Conservation (phyloP, 2,329 filamentous ascomycete species). For the Sarocladium kiliense region DNA sequence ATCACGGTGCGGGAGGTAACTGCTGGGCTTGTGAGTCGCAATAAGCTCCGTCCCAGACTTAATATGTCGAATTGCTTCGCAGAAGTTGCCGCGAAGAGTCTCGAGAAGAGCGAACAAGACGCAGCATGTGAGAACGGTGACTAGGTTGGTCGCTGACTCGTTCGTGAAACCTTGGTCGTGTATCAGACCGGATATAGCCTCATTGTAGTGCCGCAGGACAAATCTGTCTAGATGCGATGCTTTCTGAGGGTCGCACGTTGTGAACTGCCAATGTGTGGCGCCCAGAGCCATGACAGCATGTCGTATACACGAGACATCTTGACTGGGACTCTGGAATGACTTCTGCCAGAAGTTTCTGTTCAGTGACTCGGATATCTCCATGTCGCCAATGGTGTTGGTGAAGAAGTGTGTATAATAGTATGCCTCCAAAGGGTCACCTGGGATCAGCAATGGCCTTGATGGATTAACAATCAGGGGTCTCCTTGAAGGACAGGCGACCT, state of each 20-base stretch:
- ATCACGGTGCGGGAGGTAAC: not conserved
- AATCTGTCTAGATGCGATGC: not conserved
- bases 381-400: not conserved
- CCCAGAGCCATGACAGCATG: constrained; percentile 8
- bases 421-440: constrained; percentile 4
- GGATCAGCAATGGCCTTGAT: too few species aligned
- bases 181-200: constrained; percentile 7
- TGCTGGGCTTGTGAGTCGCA: not conserved
- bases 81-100: constrained; percentile 4
- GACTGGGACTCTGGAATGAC: not conserved
- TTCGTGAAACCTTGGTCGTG: too few species aligned
- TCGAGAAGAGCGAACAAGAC: constrained; percentile 8
- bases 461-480: too few species aligned
- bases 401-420: constrained; percentile 10
- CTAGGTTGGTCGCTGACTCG: not conserved
- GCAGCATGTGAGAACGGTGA: constrained; percentile 9
- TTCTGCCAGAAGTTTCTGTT: not conserved
- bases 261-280: constrained; percentile 7
- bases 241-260: not conserved
- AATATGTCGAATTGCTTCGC: constrained; percentile 6
- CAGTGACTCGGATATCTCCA: not conserved
- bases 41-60: not conserved
- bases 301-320: not conserved
- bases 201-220: constrained; percentile 4
- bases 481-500: too few species aligned